Evolutionary conservation across 345 rosid genomes (phyloP), one percentile per base, ranked within the genome.

Genomic region (Hibiscus syriacus): DNA sequence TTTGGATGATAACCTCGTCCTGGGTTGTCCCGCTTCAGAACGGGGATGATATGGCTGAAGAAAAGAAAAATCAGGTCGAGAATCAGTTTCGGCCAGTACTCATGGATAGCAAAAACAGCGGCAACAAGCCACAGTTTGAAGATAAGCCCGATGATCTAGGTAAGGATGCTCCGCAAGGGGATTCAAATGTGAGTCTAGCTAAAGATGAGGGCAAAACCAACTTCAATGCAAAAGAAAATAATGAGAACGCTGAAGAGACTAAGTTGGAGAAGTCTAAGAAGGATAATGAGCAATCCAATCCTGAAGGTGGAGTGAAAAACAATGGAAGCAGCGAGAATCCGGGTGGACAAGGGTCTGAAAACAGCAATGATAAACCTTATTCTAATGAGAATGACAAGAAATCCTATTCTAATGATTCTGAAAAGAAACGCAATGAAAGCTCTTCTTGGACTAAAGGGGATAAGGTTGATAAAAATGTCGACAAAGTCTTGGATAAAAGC

Each of bases 1-100:
- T 86, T 50, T 94, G 99, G 99, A 94, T 94, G 96, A 82, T 94
- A 89, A 89, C 92, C 6, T 91, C 97, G 0, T 89, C 97, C 1
- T 84, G 91, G 8, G 78, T 82, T 17, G 86, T 79, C 66, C 96
- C 99, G 0, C 84, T 74, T 52, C 86, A 83, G 73, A 85, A 63
- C 70, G 82, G 82, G 23, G 92, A 93, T 50, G 87, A 70, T 67
- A 74, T 82, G 58, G 68, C 78, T 48, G 77, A 82, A 69, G 90
- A 89, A 55, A 83, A 72, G 70, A 90, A 79, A 56, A 83, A 67
- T 69, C 90, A 82, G 73, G 72, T 82, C 43, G 80, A 80, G 78
- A 82, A 86, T 41, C 83, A 80, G 64, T 75, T 71, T 64, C 32
- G 63, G 2, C 72, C 61, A 17, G 71, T 76, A 64, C 73, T 32